A percentile compares a stretch with the other conserved stretches of the same genome.
Evolutionary conservation across 345 rosid genomes (phyloP).

Genomic region (Anacardium occidentale): DNA sequence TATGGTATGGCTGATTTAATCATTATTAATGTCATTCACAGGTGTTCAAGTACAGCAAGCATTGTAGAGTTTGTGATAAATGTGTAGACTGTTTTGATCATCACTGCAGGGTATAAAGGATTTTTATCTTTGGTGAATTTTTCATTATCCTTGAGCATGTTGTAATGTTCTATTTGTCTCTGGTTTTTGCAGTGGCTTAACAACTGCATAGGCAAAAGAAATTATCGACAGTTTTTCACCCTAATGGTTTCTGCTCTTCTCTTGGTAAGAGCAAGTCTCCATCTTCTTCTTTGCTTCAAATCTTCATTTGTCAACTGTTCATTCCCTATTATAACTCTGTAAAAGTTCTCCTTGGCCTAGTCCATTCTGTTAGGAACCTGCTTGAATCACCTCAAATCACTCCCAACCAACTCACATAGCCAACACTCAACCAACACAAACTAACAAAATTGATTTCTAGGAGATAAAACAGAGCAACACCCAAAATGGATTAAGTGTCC

Average conservation of each 20-base stretch:
- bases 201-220: conserved; percentile 86
- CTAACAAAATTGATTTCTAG: no score
- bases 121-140: conserved; percentile 6
- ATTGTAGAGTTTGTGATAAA: conserved; percentile 96
- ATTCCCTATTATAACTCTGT: not conserved
- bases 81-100: conserved; percentile 91
- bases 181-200: conserved; percentile 81
- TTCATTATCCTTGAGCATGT: not conserved
- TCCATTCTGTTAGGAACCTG: no score
- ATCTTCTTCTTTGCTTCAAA: conserved; percentile 21
- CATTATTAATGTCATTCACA: conserved; percentile 30
- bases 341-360: not conserved
- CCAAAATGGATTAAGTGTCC: no score
- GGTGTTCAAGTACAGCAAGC: conserved; percentile 98
- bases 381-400: no score
- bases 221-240: conserved; percentile 86
- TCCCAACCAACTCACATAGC: no score
- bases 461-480: no score
- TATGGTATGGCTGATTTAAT: not conserved
- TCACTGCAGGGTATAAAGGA: conserved; percentile 82
- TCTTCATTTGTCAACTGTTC: conserved; percentile 10
- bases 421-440: no score
- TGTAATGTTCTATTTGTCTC: conserved; percentile 20
- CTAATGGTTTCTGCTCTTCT: conserved; percentile 85
- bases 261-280: conserved; percentile 58